Evolutionary conservation across 129 eudicot genomes (phyloP), one percentile per base, ranked within the genome.

Genomic region (Escallonia rubra): DNA sequence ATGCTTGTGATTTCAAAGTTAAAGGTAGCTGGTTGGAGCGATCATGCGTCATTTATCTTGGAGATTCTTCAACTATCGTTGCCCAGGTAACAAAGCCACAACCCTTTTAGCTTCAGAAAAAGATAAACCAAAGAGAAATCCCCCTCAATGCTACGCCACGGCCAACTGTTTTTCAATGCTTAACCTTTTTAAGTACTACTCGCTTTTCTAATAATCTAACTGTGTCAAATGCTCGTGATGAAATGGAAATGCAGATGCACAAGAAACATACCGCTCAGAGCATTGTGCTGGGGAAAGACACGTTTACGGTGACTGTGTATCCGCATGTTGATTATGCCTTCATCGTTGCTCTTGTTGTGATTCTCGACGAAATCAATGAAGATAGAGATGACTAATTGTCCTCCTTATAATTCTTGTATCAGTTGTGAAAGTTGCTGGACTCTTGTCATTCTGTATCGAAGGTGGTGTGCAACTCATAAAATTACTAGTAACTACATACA

Each of bases 281-380:
- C 72, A 58, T 82, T 38, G 72, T 78, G 54, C 84, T 78, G 3
- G 87, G 81, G 44, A 82, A 82, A 56, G 87, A 82, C 71, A 82
- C 74, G 5, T 82, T 78, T 68, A 38, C 67, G 16, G 81, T 82
- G 66, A 82, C 79, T 2, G 84, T 82, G 61, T 75, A 79, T 57
- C 87, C 87, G 4, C 61, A 78, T 42, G 83, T 82, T 3, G 84
- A 82, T 59, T 78, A 71, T 13, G 87, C 84, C 41, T 82, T 82
- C 79, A 75, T 82, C 8, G 81, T 78, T 53, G 81, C 84, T 2
- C 80, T 82, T 8, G 71, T 82, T 6, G 84, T 75, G 49, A 78
- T 82, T 49, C 81, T 78, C 8, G 76, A 78, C 1, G 81, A 75
- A 57, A 78, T 68, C 67, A 82, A 83, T 10, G 72, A 73, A 50